Evolutionary conservation across 805 yeast species (phyloP).

Genomic region (Wickerhamiella sergipiensis): DNA sequence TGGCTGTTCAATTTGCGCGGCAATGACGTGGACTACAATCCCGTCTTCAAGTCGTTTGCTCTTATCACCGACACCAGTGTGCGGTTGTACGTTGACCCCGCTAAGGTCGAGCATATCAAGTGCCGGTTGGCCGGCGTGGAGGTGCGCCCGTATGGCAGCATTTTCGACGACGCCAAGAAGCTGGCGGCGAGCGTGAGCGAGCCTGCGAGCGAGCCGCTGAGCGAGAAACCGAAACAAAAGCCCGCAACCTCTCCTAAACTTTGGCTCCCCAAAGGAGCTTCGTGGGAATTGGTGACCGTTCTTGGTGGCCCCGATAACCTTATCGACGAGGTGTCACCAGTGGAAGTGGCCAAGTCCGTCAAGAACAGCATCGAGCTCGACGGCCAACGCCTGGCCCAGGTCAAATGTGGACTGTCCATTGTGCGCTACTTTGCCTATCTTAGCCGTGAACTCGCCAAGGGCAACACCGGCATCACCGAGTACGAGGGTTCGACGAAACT

Average conservation of each 20-base stretch:
- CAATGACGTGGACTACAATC: conserved; percentile 69
- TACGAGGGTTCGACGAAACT: conserved; percentile 42
- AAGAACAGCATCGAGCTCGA: conserved; percentile 61
- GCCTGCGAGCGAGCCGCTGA: neutral
- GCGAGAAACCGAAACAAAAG: neutral
- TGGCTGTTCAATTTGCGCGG: conserved; percentile 84
- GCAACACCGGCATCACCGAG: conserved; percentile 35
- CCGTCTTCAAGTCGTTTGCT: conserved; percentile 68
- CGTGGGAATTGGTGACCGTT: conserved; percentile 55
- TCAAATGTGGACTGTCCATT: conserved; percentile 70
- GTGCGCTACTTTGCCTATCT: conserved; percentile 73
- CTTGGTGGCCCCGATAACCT: conserved; percentile 30
- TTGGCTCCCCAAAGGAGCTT: conserved; percentile 41
- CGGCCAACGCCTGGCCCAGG: conserved; percentile 65
- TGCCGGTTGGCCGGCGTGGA: conserved; percentile 33
- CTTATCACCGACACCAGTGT: conserved; percentile 32
- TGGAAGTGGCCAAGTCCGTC: conserved; percentile 54
- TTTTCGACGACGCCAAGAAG: conserved; percentile 42
- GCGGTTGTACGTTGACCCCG: conserved; percentile 40
- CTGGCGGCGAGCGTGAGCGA: conserved; percentile 1
- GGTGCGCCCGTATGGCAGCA: conserved; percentile 39
- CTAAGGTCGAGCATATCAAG: conserved; percentile 24
- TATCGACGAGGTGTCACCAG: conserved; percentile 40
- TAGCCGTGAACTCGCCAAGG: conserved; percentile 37
- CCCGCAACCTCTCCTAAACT: conserved; percentile 21